Conservation (phyloP, 345 rosid genomes). For the Nephelium lappaceum region DNA sequence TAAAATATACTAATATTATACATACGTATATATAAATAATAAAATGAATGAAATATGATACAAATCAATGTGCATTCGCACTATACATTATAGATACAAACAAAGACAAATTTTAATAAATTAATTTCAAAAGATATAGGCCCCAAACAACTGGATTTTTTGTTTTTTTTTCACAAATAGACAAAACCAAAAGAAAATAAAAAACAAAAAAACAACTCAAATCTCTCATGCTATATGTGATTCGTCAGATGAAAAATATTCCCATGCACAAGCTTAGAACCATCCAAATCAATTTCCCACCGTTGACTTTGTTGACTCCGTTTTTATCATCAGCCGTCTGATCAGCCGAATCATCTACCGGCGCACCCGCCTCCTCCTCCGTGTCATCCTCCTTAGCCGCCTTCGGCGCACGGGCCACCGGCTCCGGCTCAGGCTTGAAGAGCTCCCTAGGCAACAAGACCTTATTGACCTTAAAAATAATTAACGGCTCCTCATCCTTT, state of each 20-base stretch:
- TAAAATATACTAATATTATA: no score
- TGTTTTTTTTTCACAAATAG: background rate
- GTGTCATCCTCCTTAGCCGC: constrained; percentile 48
- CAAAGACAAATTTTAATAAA: background rate
- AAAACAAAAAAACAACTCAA: background rate
- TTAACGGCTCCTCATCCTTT: constrained; percentile 78
- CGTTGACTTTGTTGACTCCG: constrained; percentile 41
- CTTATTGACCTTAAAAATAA: constrained; percentile 70
- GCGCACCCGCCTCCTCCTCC: constrained; percentile 50
- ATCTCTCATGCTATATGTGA: constrained; percentile 2
- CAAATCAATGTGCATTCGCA: constrained; percentile 19
- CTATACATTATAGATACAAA: background rate
- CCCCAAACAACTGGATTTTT: background rate
- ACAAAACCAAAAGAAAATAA: background rate
- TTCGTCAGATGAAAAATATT: constrained; percentile 25
- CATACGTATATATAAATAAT: background rate
- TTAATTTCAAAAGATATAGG: background rate
- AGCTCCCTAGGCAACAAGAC: constrained; percentile 77
- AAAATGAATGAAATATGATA: background rate
- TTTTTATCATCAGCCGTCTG: constrained; percentile 54
- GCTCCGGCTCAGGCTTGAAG: constrained; percentile 53
- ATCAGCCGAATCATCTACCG: constrained; percentile 52
- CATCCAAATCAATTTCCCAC: constrained; percentile 36
- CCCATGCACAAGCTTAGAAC: constrained; percentile 51
- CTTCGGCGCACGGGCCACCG: constrained; percentile 49